Base-by-base conservation (phyloP, 148 eudicot species). In the Rhododendron mucronatum region DNA sequence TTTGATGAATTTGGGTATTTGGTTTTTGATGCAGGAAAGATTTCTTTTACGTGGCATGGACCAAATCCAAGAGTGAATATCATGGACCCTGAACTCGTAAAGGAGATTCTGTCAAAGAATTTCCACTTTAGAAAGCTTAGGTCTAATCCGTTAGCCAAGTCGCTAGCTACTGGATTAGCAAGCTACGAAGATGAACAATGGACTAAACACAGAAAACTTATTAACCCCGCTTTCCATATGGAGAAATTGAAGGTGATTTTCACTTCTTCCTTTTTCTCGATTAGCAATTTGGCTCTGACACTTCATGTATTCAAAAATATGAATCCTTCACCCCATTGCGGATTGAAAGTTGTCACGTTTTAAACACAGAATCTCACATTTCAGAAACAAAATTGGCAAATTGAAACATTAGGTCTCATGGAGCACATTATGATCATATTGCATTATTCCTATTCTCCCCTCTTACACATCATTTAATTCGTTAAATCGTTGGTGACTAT, bases 221-320 rank as follows among this genome's bases (percentile, higher is more conserved):
- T 89, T 26, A 86, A 84, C 28, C 89, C 91, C 2, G 91, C 91
- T 63, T 87, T 89, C 76, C 41, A 84, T 50, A 12, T 63, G 2
- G 88, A 88, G 23, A 89, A 86, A 51, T 76, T 89, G n/a, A 87
- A 89, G 91, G 91, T 87, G 80, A 41, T 30, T 73, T 33, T 73
- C 71, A 65, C 30, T 33, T 73, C 77, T 33, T 33, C 41, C 7
- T 15, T 73, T 14, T 28, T 28, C 16, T 30, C 3, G 0, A 12
- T 13, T 73, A 12, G 9, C 15, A 3, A 13, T 73, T 7, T 30
- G 14, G 14, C 6, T 30, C 3, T 12, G 18, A 12, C 69, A 18
- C 2, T 21, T 61, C 9, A 4, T 5, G 9, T 18, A 61, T 23
- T 18, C 23, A 4, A 61, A 61, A 18, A 61, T 18, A 61, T 18